Base-by-base conservation (phyloP, 2,329 filamentous ascomycete genomes). In the Colletotrichum tropicale region DNA sequence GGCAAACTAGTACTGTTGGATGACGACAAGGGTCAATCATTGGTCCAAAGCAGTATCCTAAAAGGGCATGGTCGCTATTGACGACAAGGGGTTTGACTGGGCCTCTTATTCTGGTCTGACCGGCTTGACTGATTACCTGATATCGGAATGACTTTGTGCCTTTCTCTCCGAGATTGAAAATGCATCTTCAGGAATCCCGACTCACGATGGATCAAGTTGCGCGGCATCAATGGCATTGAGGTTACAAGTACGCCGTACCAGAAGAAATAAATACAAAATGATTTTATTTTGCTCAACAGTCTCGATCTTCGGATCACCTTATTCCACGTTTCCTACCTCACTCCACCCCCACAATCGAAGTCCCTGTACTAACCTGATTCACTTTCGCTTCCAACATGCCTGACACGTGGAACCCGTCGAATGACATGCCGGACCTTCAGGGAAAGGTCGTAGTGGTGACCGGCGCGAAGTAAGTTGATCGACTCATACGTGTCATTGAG, bases 391-490 rank as follows among this genome's bases (percentile, higher is more conserved):
- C 1, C 18, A 32, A 18, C 4, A 75, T 76, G 66, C 16, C 71
- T 13, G 21, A 12, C 15, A 62, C 28, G 26, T 81, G 80, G 77
- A 56, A 68, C 26, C 77, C 78, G 10, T 26, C 38, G 26, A 65
- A 52, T 10, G 72, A 79, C 8, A 78, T 79, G 70, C 80, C 80
- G 3, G 70, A 75, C 28, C 73, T 82, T 3, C 34, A 61, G 3
- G 81, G 80, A 16, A 82, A 80, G 34, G 77, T 81, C 3, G 80
- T 69, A 10, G 71, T 82, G 3, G 79, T 81, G 2, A 82, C 81
- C 1, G 81, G 81, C 9, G 78, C 75, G 30, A 81, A 77, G 81
- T 82, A 68, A 34, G 79, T 64, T 18, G 8, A 8, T 16, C 52
- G n/a, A 26, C 61, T 15, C 34, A 26, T 43, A 34, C 61, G 24